Percentiles rank a stretch among this genome's conserved stretches.
These are phyloP conservation scores for Pleurotus platypus DNA, from an alignment of 768 basidiomycete species.

Conservation along the genomic window DNA sequence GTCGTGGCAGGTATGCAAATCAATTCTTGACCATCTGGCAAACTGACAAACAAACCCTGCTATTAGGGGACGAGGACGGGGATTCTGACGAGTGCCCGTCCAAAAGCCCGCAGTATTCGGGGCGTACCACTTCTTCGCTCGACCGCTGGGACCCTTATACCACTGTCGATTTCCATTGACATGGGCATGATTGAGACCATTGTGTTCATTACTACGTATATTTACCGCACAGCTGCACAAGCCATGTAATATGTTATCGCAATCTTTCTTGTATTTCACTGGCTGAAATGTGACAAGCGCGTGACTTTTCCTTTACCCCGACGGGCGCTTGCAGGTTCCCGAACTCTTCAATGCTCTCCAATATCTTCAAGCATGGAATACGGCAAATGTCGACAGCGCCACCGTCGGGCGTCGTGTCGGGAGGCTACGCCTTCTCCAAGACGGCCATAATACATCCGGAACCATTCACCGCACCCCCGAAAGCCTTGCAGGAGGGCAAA, in stretches of 20 bases:
- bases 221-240: not conserved
- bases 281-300: not conserved
- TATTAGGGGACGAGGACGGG: slow-evolving; percentile 70
- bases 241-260: slow-evolving; percentile 4
- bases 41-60: not conserved
- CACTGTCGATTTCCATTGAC: no score
- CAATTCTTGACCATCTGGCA: no score
- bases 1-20: slow-evolving; percentile 67
- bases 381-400: slow-evolving; percentile 44
- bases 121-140: not conserved
- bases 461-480: slow-evolving; percentile 37
- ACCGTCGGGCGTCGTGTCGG: slow-evolving; percentile 15
- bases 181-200: not conserved
- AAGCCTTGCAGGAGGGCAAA: slow-evolving; percentile 58
- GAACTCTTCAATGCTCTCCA: slow-evolving; percentile 29
- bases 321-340: not conserved
- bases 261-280: slow-evolving; percentile 1
- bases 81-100: slow-evolving; percentile 39
- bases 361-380: slow-evolving; percentile 30
- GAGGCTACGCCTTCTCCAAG: slow-evolving; percentile 74
- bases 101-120: slow-evolving; percentile 5
- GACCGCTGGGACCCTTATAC: not conserved
- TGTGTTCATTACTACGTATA: not conserved
- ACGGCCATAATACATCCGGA: slow-evolving; percentile 52
- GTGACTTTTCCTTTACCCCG: not conserved